These are phyloP conservation scores for Lactarius trivialis DNA, from an alignment of 768 basidiomycete genomes.

Conservation along the genomic window DNA sequence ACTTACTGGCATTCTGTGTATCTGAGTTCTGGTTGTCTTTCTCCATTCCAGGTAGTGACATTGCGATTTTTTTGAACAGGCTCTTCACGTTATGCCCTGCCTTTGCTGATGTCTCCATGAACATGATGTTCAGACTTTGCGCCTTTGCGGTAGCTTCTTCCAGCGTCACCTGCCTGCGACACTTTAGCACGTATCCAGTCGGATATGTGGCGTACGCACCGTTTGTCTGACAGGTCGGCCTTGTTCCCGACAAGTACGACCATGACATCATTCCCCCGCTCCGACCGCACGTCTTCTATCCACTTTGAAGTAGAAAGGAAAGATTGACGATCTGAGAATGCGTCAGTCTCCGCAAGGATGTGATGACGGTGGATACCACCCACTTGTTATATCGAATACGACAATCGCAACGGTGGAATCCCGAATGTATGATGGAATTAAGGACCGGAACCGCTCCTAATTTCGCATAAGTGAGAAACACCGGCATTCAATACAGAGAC, in stretches of 20 bases:
- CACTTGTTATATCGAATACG: conserved; percentile 98
- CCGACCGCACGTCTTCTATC: conserved; percentile 98
- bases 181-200: conserved; percentile 1
- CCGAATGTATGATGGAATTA: conserved; percentile 98
- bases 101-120: conserved; percentile 99
- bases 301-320: conserved; percentile 98
- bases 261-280: conserved; percentile 95
- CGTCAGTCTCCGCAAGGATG: neutral
- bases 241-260: conserved; percentile 99
- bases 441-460: conserved; percentile 92
- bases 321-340: conserved; percentile 79
- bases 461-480: conserved; percentile 1
- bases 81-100: conserved; percentile 99
- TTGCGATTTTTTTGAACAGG: conserved; percentile 98
- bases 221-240: conserved; percentile 96
- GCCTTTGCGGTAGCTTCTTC: conserved; percentile 94
- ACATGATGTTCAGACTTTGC: conserved; percentile 89
- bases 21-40: conserved; percentile 56
- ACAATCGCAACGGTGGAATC: conserved; percentile 99
- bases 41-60: conserved; percentile 96
- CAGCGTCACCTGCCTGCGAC: conserved; percentile 87
- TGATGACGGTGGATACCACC: conserved; percentile 29
- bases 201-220: conserved; percentile 45
- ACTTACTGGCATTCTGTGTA: conserved; percentile 41
- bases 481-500: conserved; percentile 18